Conservation (phyloP, 2,329 filamentous ascomycete species). For the Alternaria burnsii region DNA sequence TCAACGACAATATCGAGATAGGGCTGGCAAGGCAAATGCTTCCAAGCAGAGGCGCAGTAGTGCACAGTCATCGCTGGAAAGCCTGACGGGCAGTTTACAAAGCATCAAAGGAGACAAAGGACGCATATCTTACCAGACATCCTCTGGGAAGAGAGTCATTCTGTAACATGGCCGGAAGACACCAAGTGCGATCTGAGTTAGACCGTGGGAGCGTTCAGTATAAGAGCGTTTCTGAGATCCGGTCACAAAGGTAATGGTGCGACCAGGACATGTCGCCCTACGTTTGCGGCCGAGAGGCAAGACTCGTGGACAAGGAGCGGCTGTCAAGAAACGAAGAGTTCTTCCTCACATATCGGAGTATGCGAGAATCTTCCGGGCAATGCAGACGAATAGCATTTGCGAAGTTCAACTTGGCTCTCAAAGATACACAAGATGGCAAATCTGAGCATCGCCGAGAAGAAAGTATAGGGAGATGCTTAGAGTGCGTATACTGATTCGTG, state of each 20-base stretch:
- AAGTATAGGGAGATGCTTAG: neutral
- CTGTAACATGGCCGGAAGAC: neutral
- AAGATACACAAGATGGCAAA: neutral
- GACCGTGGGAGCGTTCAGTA: no score
- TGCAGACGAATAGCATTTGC: neutral
- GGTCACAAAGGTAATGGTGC: neutral
- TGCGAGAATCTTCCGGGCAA: neutral
- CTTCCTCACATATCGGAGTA: neutral
- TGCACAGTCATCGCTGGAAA: neutral
- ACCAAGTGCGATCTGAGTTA: neutral
- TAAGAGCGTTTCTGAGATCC: neutral
- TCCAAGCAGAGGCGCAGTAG: neutral
- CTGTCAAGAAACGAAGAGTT: neutral
- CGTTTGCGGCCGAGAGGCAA: neutral
- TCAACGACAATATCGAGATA: neutral
- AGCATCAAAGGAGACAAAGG: neutral
- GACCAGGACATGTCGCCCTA: neutral
- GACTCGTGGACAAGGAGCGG: neutral
- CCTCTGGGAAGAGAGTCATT: neutral
- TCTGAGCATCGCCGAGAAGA: neutral
- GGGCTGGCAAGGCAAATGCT: neutral
- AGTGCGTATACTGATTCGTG: neutral
- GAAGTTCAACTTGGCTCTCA: neutral
- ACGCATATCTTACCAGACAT: neutral
- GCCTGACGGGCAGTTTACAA: neutral